Evolutionary conservation across 2,329 filamentous ascomycete genomes (phyloP), one percentile per base, ranked within the genome.

Genomic region (Tolypocladium tropicale): DNA sequence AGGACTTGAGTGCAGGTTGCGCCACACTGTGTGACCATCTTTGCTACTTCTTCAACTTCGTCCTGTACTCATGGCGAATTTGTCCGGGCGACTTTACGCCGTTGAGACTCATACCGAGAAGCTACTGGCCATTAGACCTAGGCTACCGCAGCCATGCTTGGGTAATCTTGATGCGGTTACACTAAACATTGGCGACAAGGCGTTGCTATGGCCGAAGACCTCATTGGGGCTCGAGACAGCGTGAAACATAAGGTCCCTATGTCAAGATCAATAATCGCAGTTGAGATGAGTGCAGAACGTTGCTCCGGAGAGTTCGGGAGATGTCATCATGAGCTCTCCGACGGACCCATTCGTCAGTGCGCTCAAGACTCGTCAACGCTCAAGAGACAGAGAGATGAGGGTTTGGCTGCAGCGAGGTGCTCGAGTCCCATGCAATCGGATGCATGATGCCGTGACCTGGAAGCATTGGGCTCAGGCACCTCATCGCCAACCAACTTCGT

Each of bases 181-280:
- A 21, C 21, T 4, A 21, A 4, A 21, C 7, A 9, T 5, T n/a
- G 64, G 49, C 64, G 61, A n/a, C 63, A 57, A 56, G 68, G 66
- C 36, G 57, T 58, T n/a, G 64, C 62, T 5, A 48, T 67, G 30
- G 58, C 62, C 2, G 63, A 63, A 30, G 62, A 65, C 21, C 60
- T 66, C 50, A 63, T 55, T 49, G 58, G 60, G 23, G 62, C 56
- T 67, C 33, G 37, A 46, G 49, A 61, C n/a, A n/a, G 53, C 52
- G 51, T 68, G 30, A 62, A 56, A 41, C 61, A 60, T 25, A 65
- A 59, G 28, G 54, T 62, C 2, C 59, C 60, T 11, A 36, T 52
- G 25, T 55, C 60, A 23, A 53, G 52, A 5, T 58, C 55, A 12
- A 41, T 33, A 16, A 53, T 50, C 18, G 52, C 34, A 9, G 11